A percentile compares a stretch with the other conserved stretches of the same genome.
Evolutionary conservation across 257 asterid genomes (phyloP).

Genomic region (Nicotiana knightiana): DNA sequence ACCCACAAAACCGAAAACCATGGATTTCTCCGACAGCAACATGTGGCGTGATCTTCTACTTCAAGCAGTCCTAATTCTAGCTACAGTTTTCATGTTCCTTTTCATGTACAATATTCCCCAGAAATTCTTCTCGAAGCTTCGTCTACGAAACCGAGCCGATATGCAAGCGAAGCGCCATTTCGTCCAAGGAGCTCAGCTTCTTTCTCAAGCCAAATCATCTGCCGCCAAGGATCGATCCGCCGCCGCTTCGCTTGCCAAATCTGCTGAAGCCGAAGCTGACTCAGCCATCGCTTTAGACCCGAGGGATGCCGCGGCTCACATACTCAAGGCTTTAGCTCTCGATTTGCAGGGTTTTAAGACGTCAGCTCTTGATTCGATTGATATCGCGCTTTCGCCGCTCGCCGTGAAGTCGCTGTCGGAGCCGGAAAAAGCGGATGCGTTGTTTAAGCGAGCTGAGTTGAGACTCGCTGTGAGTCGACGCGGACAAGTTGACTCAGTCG

Average conservation of each 20-base stretch:
- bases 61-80: conserved; percentile 33
- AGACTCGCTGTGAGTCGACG: conserved; percentile 27
- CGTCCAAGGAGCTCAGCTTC: conserved; percentile 64
- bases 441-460: conserved; percentile 64
- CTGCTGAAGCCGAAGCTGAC: conserved; percentile 55
- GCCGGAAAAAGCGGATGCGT: conserved; percentile 54
- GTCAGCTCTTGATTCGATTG: conserved; percentile 62
- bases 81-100: conserved; percentile 35
- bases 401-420: conserved; percentile 39
- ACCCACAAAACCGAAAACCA: background rate
- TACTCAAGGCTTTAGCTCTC: conserved; percentile 62
- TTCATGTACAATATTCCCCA: conserved; percentile 44
- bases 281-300: conserved; percentile 50
- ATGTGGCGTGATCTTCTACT: conserved; percentile 56
- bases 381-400: conserved; percentile 54
- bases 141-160: conserved; percentile 29
- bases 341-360: conserved; percentile 57
- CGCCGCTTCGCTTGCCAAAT: conserved; percentile 25
- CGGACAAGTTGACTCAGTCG: conserved; percentile 33
- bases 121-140: conserved; percentile 47
- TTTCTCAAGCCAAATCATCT: conserved; percentile 39
- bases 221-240: conserved; percentile 20
- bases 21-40: conserved; percentile 2
- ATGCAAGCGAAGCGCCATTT: conserved; percentile 67
- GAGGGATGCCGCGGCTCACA: conserved; percentile 57